Conservation (phyloP, 306 rosid genomes). For the Canavalia gladiata region DNA sequence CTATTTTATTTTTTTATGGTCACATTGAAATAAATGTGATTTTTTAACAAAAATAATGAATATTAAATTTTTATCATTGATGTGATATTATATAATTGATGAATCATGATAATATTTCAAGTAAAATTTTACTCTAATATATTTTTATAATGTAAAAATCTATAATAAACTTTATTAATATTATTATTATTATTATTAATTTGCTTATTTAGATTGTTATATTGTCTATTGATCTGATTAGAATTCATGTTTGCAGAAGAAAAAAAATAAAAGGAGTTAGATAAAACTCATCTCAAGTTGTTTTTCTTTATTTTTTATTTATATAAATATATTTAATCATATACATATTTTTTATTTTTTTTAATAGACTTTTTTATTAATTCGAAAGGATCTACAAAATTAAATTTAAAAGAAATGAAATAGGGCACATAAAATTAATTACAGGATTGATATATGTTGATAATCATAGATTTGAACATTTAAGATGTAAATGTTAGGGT, state of each 20-base stretch:
- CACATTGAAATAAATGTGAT: neutral
- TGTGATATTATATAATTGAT: neutral
- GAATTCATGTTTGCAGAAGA: constrained; percentile 4
- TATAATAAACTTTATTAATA: too few species aligned
- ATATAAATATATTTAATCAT: too few species aligned
- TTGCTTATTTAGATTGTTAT: neutral
- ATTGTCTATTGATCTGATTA: neutral
- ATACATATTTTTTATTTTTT: too few species aligned
- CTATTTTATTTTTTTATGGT: neutral
- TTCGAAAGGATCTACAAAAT: too few species aligned
- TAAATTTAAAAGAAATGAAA: neutral
- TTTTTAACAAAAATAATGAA: neutral
- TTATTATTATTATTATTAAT: too few species aligned
- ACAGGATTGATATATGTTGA: neutral
- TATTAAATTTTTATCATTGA: neutral
- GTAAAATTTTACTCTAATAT: neutral
- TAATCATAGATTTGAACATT: too few species aligned
- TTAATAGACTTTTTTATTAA: too few species aligned
- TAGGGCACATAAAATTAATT: neutral
- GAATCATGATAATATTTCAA: neutral
- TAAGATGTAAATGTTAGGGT: too few species aligned
- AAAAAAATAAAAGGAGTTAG: neutral
- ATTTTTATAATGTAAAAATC: too few species aligned
- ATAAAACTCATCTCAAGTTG: too few species aligned
- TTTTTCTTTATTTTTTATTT: too few species aligned